Base-by-base conservation (phyloP, 345 rosid species). In the Aegle marmelos region DNA sequence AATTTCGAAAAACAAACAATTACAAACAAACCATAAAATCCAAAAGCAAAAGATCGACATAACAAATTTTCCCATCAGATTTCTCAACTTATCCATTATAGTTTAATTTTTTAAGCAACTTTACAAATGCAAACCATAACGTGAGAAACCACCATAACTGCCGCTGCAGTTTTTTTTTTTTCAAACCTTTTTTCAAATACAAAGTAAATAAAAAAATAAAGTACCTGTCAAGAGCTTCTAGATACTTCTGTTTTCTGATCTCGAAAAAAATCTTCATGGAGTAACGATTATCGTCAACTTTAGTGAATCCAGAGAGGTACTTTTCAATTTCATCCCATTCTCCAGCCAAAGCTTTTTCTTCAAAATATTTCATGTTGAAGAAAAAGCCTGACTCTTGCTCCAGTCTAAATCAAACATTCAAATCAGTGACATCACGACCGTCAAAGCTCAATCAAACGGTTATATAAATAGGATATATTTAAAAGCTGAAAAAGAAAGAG, bases 201-300 rank as follows among this genome's bases (percentile, higher is more conserved):
- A 22, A 21, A 21, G 4, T 2, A 41, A 61, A 10, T 9, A 66
- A 41, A 53, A 19, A 76, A 17, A 79, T 50, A 21, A 24, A 67
- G 71, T 85, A 88, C 91, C 82, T 73, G 79, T 88, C 91, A 74
- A 88, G 86, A 77, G 91, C 91, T 83, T 88, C 91, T 7, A 88
- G 91, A 75, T 88, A 88, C 85, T 88, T 88, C 74, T 86, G 89
- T 80, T 86, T 88, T 76, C 91, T 85, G 75, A 88, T 88, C 83
- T 88, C 91, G 30, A 88, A 88, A 83, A 76, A 88, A 67, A 88
- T 86, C 53, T 86, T 88, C 89, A 86, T 86, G 27, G 91, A 86
- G 79, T 88, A 86, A 60, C 82, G 67, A 58, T 79, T 79, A 71
- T 83, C 86, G 10, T 83, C 86, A 31, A 83, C 83, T 83, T 83